Evolutionary conservation across 148 eudicot species (phyloP).

Genomic region (Heliosperma pusillum): DNA sequence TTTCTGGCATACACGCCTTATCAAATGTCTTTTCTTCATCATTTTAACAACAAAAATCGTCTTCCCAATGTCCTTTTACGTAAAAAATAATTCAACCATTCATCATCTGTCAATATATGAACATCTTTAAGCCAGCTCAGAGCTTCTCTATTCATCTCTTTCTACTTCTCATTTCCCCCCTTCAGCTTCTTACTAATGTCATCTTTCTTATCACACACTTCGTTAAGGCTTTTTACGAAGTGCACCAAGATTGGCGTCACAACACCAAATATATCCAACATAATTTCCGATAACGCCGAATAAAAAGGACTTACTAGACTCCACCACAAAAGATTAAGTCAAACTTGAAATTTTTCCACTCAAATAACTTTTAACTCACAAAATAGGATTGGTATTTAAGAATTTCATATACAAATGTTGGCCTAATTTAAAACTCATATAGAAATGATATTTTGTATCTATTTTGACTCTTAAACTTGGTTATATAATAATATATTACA

Average conservation of each 20-base stretch:
- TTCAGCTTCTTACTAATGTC: background rate
- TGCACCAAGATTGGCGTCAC: background rate
- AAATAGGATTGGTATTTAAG: no score
- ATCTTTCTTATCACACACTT: background rate
- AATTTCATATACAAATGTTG: no score
- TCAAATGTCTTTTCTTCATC: background rate
- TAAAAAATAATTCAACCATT: background rate
- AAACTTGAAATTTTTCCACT: no score
- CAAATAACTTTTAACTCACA: no score
- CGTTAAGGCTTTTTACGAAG: background rate
- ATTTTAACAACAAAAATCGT: background rate
- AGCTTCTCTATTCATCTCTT: background rate
- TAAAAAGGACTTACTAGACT: background rate
- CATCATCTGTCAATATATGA: background rate
- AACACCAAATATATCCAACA: background rate
- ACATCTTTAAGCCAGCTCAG: background rate
- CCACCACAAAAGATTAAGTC: background rate
- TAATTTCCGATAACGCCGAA: background rate
- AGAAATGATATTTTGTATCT: no score
- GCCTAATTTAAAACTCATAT: no score
- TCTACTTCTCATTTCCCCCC: background rate
- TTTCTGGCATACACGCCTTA: background rate
- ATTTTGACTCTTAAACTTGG: no score
- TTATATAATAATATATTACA: no score
- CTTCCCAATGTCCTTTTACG: background rate